These are phyloP conservation scores for Talaromyces piceae DNA, from an alignment of 2,329 filamentous ascomycete species.

Conservation along the genomic window DNA sequence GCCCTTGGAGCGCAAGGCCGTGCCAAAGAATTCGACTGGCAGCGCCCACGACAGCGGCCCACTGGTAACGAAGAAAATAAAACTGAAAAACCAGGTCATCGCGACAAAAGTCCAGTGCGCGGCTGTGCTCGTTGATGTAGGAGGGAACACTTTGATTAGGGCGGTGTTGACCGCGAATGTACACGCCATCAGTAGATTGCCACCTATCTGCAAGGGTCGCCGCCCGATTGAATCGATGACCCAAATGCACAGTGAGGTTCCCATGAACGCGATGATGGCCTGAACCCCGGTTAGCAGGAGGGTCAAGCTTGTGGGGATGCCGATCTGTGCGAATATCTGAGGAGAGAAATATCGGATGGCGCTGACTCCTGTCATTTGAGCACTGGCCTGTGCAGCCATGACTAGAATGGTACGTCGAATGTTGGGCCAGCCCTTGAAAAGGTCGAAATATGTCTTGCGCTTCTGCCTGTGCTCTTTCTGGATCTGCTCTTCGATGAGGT, in stretches of 20 bases:
- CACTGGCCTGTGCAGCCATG: conserved; percentile 18
- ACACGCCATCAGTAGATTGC: conserved; percentile 23
- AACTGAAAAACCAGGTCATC: not conserved
- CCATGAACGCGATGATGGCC: conserved; percentile 60
- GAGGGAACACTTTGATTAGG: conserved; percentile 1
- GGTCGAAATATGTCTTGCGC: conserved; percentile 15
- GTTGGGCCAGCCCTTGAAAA: conserved; percentile 16
- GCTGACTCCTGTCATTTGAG: conserved; percentile 23
- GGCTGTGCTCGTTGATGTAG: not conserved
- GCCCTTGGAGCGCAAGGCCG: not conserved
- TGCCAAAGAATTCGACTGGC: conserved; percentile 1
- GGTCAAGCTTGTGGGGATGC: conserved; percentile 57
- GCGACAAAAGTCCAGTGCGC: not conserved
- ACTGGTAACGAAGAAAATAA: not conserved
- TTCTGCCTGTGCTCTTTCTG: conserved; percentile 16
- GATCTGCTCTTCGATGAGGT: conserved; percentile 17
- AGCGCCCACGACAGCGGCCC: not conserved
- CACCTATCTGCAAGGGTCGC: conserved; percentile 62
- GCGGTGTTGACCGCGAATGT: conserved; percentile 3
- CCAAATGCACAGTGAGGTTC: conserved; percentile 60
- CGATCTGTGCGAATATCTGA: conserved; percentile 48
- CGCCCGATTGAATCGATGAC: conserved; percentile 61
- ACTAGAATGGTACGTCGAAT: conserved; percentile 21
- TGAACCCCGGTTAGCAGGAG: conserved; percentile 72
- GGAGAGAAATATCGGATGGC: conserved; percentile 24